Conservation (phyloP, 345 rosid genomes). For the Excoecaria agallocha region DNA sequence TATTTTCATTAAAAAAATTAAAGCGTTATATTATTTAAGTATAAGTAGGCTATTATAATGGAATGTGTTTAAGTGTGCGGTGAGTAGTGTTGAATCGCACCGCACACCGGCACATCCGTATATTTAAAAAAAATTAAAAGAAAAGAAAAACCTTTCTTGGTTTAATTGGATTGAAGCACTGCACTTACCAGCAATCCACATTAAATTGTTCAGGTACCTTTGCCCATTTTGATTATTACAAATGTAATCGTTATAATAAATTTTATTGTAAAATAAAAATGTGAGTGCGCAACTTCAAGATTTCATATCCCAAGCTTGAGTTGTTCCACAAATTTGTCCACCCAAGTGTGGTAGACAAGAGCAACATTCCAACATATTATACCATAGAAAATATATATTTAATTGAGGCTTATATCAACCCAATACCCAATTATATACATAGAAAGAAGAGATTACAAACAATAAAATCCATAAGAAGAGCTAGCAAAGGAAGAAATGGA, state of each 20-base stretch:
- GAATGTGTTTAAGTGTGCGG: too few relatives aligned
- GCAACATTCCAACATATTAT: constrained; percentile 20
- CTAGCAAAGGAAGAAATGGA: constrained; percentile 19
- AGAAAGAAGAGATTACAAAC: constrained; percentile 21
- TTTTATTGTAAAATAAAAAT: constrained; percentile 5
- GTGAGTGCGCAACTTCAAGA: constrained; percentile 18
- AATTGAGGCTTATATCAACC: too few relatives aligned
- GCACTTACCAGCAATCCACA: constrained; percentile 8
- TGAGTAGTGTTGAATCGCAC: too few relatives aligned
- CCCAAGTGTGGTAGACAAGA: constrained; percentile 1
- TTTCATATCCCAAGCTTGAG: constrained; percentile 29
- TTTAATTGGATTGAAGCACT: constrained; percentile 15
- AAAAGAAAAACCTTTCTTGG: neutral
- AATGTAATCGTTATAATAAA: neutral
- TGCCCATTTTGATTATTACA: neutral
- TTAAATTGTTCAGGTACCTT: constrained; percentile 7
- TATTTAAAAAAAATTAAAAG: too few relatives aligned
- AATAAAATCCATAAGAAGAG: constrained; percentile 22
- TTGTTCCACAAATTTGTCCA: constrained; percentile 40
- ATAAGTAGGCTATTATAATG: too few relatives aligned
- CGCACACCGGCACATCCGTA: too few relatives aligned
- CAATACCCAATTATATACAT: neutral
- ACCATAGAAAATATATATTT: neutral
- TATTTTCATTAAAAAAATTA: too few relatives aligned
- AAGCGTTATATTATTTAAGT: too few relatives aligned